A percentile compares a stretch with the other conserved stretches of the same genome.
Conservation (phyloP, 768 basidiomycete species). For the Lentinula sp. region DNA sequence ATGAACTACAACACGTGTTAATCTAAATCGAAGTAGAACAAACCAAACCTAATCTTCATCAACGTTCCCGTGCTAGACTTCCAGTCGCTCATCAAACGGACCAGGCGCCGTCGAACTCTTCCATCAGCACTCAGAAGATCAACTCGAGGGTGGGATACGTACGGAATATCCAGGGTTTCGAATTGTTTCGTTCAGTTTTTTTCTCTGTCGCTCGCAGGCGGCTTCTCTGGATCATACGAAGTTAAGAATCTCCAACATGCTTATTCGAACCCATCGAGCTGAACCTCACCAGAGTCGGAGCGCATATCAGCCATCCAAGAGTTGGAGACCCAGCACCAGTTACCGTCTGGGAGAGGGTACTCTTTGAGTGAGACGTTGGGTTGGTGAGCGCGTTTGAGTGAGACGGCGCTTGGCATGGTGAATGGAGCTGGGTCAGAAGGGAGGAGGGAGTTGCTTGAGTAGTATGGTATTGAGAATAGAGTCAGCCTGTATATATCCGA, state of each 20-base stretch:
- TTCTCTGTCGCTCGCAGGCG: too few species aligned
- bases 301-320: constrained; percentile 61
- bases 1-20: constrained; percentile 13
- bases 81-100: constrained; percentile 69
- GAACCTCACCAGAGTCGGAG: constrained; percentile 42
- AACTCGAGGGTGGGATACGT: constrained; percentile 46
- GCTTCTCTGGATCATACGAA: too few species aligned
- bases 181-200: too few species aligned
- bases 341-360: constrained; percentile 51
- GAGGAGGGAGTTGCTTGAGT: constrained; percentile 42
- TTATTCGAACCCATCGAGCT: constrained; percentile 57
- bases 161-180: constrained; percentile 69
- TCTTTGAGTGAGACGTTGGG: constrained; percentile 35
- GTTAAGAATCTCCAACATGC: too few species aligned
- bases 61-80: constrained; percentile 50
- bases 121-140: constrained; percentile 59
- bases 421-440: constrained; percentile 34
- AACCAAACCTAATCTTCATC: constrained; percentile 49
- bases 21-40: not conserved
- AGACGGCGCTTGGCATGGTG: constrained; percentile 27
- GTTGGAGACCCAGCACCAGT: constrained; percentile 51
- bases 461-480: constrained; percentile 42
- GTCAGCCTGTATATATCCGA: constrained; percentile 25
- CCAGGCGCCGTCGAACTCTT: constrained; percentile 78
- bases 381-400: constrained; percentile 16